A percentile compares a stretch with the other conserved stretches of the same genome.
phyloP scores from a whole-genome alignment of 2,329 filamentous ascomycete species.

The Escovopsis sp. region DNA sequence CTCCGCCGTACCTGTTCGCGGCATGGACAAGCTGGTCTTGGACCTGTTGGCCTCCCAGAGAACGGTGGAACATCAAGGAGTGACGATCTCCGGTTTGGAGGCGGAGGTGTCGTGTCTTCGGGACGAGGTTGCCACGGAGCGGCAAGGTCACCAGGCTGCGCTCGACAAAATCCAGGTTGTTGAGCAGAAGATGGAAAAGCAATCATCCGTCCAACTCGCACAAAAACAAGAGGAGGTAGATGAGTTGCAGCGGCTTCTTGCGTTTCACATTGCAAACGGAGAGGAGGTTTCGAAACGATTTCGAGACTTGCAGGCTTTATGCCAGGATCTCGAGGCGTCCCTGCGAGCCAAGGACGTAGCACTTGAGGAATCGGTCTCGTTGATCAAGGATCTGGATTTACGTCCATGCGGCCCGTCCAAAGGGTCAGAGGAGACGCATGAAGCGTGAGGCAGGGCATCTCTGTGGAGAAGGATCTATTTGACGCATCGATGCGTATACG shows the following conservation, averaged over 20 bases:
- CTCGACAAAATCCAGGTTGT: background rate
- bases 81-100: background rate
- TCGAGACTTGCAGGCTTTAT: conserved; percentile 1
- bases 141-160: background rate
- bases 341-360: background rate
- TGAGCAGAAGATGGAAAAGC: background rate
- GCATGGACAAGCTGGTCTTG: background rate
- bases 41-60: background rate
- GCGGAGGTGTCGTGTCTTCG: background rate
- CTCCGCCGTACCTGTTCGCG: background rate
- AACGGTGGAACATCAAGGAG: background rate
- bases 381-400: background rate
- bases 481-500: background rate
- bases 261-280: conserved; percentile 2
- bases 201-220: background rate
- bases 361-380: background rate
- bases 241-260: conserved; percentile 1
- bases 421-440: background rate
- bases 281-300: conserved; percentile 1
- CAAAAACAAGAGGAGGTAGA: background rate
- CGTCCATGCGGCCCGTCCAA: background rate
- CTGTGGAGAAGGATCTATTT: background rate
- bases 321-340: conserved; percentile 1
- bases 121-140: background rate
- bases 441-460: background rate